phyloP scores from a whole-genome alignment of 2,329 filamentous ascomycete species.

The Nemania serpens region DNA sequence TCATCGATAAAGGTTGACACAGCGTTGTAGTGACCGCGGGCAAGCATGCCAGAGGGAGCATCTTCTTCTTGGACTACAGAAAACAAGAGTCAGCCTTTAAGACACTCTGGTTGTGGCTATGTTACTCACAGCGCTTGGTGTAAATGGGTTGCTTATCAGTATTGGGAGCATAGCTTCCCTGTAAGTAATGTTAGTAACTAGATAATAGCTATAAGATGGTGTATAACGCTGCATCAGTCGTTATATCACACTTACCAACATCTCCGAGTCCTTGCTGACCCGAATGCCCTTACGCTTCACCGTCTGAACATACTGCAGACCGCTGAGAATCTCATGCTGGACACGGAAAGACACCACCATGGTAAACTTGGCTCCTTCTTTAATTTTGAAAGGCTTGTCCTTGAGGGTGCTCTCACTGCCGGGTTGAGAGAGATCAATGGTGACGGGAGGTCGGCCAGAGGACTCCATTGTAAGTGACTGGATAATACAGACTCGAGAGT shows the following conservation, averaged over 20 bases:
- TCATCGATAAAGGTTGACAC: conserved; percentile 92
- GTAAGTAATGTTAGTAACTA: conserved; percentile 35
- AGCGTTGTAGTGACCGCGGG: conserved; percentile 87
- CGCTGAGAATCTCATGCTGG: conserved; percentile 93
- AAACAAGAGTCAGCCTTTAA: conserved; percentile 15
- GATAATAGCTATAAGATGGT: conserved; percentile 3
- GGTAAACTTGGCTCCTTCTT: conserved; percentile 90
- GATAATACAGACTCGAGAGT: conserved; percentile 92
- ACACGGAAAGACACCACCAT: conserved; percentile 96
- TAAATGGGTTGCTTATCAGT: conserved; percentile 85
- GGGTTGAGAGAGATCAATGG: conserved; percentile 80
- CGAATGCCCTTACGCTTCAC: conserved; percentile 88
- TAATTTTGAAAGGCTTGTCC: conserved; percentile 94
- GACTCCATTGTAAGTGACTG: conserved; percentile 87
- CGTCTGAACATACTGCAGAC: conserved; percentile 93
- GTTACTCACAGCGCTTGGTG: conserved; percentile 83
- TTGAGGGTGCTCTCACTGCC: conserved; percentile 79
- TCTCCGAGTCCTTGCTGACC: conserved; percentile 93
- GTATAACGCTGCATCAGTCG: background rate
- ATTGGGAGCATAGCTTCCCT: conserved; percentile 93
- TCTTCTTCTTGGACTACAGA: conserved; percentile 84
- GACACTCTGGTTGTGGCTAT: background rate
- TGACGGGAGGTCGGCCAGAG: conserved; percentile 79
- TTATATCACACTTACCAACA: conserved; percentile 73
- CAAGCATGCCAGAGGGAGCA: conserved; percentile 88